Percentiles rank a stretch among this genome's conserved stretches.
Conservation (phyloP, 2,329 filamentous ascomycete species). For the Thyridium curvatum region DNA sequence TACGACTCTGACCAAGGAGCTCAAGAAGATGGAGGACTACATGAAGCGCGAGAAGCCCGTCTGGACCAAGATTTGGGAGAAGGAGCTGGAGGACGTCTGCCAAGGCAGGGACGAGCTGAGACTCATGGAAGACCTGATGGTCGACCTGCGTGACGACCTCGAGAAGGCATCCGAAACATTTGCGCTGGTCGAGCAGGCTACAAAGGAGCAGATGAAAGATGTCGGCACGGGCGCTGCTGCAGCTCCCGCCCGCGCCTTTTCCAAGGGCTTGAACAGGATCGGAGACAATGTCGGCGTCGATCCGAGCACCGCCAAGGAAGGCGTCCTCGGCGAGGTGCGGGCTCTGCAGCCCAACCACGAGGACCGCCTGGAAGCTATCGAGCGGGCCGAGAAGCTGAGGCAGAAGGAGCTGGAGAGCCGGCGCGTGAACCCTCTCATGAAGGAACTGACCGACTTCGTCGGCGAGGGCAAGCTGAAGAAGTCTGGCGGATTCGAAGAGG, state of each 20-base stretch:
- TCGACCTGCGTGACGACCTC: constrained; percentile 88
- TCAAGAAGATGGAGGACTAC: constrained; percentile 92
- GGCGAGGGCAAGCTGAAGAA: constrained; percentile 91
- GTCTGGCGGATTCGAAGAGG: constrained; percentile 89
- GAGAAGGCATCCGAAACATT: constrained; percentile 94
- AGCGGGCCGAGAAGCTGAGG: constrained; percentile 87
- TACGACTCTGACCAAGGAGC: constrained; percentile 69
- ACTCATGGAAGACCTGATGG: constrained; percentile 90
- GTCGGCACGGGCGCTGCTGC: constrained; percentile 45
- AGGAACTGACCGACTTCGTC: constrained; percentile 80
- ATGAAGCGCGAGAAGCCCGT: constrained; percentile 87
- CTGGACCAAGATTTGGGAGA: constrained; percentile 99
- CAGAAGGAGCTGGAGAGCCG: constrained; percentile 82
- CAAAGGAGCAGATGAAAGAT: constrained; percentile 92
- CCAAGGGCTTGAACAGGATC: constrained; percentile 48
- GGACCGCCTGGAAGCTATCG: constrained; percentile 86
- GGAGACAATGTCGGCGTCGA: constrained; percentile 45
- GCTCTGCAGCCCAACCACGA: constrained; percentile 94
- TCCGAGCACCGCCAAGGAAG: constrained; percentile 80
- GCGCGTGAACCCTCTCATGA: constrained; percentile 69
- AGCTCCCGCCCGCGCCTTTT: constrained; percentile 46
- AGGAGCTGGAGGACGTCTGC: constrained; percentile 91
- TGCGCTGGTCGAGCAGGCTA: constrained; percentile 90
- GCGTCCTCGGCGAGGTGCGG: constrained; percentile 85
- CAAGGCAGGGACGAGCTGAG: constrained; percentile 92